Conservation (phyloP, 2,329 filamentous ascomycete species). For the Trichoderma atrobrunneum region DNA sequence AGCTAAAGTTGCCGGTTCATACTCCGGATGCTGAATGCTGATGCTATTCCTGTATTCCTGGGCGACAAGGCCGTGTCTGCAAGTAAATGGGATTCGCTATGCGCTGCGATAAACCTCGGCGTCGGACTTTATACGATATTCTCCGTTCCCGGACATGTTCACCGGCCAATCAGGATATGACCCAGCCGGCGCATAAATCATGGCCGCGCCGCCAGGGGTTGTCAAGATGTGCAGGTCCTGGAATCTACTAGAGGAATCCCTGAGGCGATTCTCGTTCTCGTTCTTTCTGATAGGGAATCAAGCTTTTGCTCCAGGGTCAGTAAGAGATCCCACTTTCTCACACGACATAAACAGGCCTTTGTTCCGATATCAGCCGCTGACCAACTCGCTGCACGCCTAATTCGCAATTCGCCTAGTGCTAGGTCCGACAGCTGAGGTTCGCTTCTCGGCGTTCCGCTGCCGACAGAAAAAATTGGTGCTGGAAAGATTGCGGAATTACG, state of each 20-base stretch:
- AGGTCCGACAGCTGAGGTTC: neutral
- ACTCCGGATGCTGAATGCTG: neutral
- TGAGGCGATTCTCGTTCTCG: neutral
- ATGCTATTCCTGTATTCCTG: neutral
- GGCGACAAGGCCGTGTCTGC: neutral
- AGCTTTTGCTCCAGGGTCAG: neutral
- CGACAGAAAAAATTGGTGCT: neutral
- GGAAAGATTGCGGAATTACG: neutral
- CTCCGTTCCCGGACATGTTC: neutral
- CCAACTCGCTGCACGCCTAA: neutral
- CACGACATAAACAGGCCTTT: neutral
- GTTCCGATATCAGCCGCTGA: neutral
- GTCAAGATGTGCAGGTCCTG: neutral
- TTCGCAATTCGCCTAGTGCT: neutral
- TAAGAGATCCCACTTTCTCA: neutral
- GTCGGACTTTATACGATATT: slow-evolving; percentile 9
- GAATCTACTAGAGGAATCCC: neutral
- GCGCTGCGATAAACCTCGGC: neutral
- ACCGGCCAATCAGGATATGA: neutral
- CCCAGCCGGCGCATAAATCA: slow-evolving; percentile 6
- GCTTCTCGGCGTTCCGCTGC: neutral
- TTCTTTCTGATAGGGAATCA: neutral
- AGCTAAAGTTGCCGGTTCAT: neutral
- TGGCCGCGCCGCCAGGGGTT: slow-evolving; percentile 1
- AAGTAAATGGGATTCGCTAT: neutral